Percentiles rank a stretch among this genome's conserved stretches.
phyloP scores from a whole-genome alignment of 495 filamentous ascomycete species.

The Acidomyces sp. region DNA sequence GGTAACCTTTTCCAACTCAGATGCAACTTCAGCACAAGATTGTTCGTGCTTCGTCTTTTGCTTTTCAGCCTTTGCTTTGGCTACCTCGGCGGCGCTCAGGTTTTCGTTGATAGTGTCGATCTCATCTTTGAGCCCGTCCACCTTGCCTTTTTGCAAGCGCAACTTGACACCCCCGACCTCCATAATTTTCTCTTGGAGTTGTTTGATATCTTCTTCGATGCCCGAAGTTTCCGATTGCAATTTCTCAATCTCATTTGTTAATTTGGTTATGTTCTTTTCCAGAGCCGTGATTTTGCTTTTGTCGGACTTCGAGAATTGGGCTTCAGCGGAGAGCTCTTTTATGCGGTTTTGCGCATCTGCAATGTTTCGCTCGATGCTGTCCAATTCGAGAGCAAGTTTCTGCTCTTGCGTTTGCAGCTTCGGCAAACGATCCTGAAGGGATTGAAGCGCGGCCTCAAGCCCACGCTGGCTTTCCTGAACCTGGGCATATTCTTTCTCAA shows the following conservation, averaged over 20 bases:
- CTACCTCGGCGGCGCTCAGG: slow-evolving; percentile 70
- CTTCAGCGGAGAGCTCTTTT: slow-evolving; percentile 65
- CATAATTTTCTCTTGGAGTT: slow-evolving; percentile 92
- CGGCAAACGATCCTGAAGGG: slow-evolving; percentile 70
- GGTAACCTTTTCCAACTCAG: slow-evolving; percentile 57
- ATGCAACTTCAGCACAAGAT: slow-evolving; percentile 55
- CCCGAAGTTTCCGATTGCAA: slow-evolving; percentile 68
- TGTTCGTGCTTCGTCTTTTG: slow-evolving; percentile 77
- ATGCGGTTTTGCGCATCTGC: slow-evolving; percentile 71
- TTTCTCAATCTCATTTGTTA: slow-evolving; percentile 67
- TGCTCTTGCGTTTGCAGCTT: slow-evolving; percentile 79
- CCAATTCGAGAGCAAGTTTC: slow-evolving; percentile 79
- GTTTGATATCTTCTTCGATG: slow-evolving; percentile 83
- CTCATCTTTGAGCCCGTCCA: slow-evolving; percentile 82
- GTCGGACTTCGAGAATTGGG: slow-evolving; percentile 67
- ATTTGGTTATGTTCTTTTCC: slow-evolving; percentile 59
- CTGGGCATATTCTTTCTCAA: slow-evolving; percentile 65
- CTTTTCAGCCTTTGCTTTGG: slow-evolving; percentile 82
- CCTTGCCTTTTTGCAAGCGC: slow-evolving; percentile 77
- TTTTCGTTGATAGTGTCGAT: slow-evolving; percentile 68
- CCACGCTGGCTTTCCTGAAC: slow-evolving; percentile 70
- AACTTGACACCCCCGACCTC: slow-evolving; percentile 88
- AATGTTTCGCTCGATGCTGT: slow-evolving; percentile 72
- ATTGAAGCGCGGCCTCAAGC: slow-evolving; percentile 56
- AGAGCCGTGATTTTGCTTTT: slow-evolving; percentile 52